Evolutionary conservation across 805 yeast genomes (phyloP), one percentile per base, ranked within the genome.

Genomic region (Candida yuanshanica): DNA sequence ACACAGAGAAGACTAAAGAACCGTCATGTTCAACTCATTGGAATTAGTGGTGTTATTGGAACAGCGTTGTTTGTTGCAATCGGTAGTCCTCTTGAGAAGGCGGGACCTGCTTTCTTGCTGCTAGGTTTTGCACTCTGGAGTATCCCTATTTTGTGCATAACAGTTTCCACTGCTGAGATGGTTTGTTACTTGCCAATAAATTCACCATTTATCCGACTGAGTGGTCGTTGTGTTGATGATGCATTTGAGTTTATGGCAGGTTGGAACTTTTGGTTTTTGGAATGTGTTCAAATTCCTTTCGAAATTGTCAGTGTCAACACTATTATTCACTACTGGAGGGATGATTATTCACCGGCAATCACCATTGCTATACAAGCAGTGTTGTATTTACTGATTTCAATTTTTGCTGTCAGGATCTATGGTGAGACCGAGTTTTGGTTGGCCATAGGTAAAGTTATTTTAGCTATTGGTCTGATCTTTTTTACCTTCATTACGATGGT

Each of bases 351-450:
- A 1, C 82, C 91, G 0, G 95, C 81, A 0, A 81, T 77, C 16
- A 74, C 89, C 3, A 66, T 87, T 45, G 71, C 74, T 1, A 70
- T 86, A 2, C 90, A 83, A 58, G 69, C 81, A 17, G 77, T 71
- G 2, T 56, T 85, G 16, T 83, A 85, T 53, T 65, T 82, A 20
- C 20, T 74, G 22, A 75, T 87, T 44, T 83, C 87, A 46, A 56
- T 84, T 9, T 79, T 83, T 53, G 89, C 91, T 0, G 95, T 87
- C 20, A 68, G 68, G 33, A 72, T 74, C 46, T 87, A 82, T 52
- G 96, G 96, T 24, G 95, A 87, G 57, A 69, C 80, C 20, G 95
- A 87, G 60, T 88, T 86, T 55, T 80, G 83, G 81, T 64, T 86
- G 17, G 77, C 90, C 2, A 67, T 85, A 22, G 82, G 85, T 37